Base-by-base conservation (phyloP, 306 rosid species). In the Ochetophila trinervis region DNA sequence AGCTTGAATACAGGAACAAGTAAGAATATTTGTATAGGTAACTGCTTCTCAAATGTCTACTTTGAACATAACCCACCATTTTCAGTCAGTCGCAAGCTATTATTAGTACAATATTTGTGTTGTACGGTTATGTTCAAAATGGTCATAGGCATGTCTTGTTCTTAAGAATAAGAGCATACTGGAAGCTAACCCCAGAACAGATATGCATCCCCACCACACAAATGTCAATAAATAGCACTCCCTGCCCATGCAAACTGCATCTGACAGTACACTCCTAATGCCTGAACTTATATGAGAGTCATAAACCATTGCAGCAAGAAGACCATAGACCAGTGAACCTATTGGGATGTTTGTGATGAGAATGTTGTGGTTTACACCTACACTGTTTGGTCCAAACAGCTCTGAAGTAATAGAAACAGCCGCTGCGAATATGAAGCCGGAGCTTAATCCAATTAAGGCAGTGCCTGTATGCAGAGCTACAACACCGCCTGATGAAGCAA, bases 401-500 rank as follows among this genome's bases (percentile, higher is more conserved):
- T 94, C 99, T 0, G 99, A 83, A 1, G 99, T 94, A 16, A 94
- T 64, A 3, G 99, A 91, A 49, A 94, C 97, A 0, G 99, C 97
- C 1, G 97, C 99, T 0, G 99, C 95, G 53, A 94, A 94, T 69
- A 94, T 90, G 83, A 90, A 94, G 5, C 99, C 99, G 0, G 97
- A 90, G 66, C 99, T 94, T 71, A 90, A 51, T 56, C 97, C 99
- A 7, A 94, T 73, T 10, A 94, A 82, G 6, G 91, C 91, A 4
- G 97, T 88, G 71, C 99, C 95, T 16, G 56, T 23, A 5, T 82
- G 74, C 17, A 94, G 68, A 5, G 91, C 80, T 7, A 19, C 8
- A 9, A 22, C 57, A 45, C 84, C 69, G 47, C 78, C 83, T 68
- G 95, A 81, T 17, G 80, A 32, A 23, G 97, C 91, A 14, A 94